Conservation (phyloP, 768 basidiomycete genomes). For the Amanita exitialis region DNA sequence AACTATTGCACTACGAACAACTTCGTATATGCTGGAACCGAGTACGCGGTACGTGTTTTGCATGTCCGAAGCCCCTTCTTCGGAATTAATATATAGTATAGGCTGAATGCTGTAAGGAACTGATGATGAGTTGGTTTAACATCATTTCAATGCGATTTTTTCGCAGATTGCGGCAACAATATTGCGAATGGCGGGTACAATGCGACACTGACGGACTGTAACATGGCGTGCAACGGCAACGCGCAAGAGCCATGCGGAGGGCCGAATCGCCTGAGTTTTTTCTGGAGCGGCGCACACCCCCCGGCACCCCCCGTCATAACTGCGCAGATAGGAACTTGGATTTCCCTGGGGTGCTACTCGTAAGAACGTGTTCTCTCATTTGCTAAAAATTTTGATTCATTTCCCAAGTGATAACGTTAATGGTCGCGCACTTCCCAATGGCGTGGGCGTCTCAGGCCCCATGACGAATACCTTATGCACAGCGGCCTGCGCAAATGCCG, state of each 20-base stretch:
- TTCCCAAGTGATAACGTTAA: conserved; percentile 33
- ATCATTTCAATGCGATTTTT: conserved; percentile 3
- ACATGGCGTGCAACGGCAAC: conserved; percentile 52
- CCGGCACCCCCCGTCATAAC: conserved; percentile 45
- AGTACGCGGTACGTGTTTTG: conserved; percentile 29
- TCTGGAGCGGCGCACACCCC: conserved; percentile 49
- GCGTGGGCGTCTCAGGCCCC: conserved; percentile 25
- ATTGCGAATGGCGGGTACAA: conserved; percentile 35
- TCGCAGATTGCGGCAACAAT: conserved; percentile 52
- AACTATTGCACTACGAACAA: conserved; percentile 32
- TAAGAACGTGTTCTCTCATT: conserved; percentile 19
- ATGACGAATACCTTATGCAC: conserved; percentile 52
- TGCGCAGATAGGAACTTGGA: conserved; percentile 34
- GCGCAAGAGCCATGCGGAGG: conserved; percentile 51
- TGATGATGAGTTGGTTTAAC: background rate
- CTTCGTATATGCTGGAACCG: conserved; percentile 61
- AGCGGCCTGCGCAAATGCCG: conserved; percentile 46
- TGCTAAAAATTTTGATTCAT: conserved; percentile 13
- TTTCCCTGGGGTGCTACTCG: conserved; percentile 70
- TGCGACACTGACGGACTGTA: conserved; percentile 43
- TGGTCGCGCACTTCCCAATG: conserved; percentile 29
- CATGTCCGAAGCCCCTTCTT: background rate
- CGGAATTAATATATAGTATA: background rate
- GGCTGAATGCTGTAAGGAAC: conserved; percentile 43
- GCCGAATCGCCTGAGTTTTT: conserved; percentile 48